phyloP scores from a whole-genome alignment of 257 asterid species.

The Thymus mandschuricus region DNA sequence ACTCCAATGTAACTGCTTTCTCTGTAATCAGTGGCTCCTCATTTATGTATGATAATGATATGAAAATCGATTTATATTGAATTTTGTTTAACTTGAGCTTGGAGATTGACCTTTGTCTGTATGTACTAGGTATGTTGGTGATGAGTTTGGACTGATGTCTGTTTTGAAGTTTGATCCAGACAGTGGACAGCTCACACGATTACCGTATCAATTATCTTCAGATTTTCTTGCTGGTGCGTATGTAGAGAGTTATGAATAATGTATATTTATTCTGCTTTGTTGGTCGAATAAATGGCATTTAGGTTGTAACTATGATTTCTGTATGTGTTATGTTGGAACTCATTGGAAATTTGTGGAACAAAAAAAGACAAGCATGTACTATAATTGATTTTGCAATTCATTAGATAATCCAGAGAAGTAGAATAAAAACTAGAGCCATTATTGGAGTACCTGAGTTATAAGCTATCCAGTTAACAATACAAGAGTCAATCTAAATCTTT shows the following conservation, averaged over 20 bases:
- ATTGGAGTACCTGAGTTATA: neutral
- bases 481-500: slow-evolving; percentile 15
- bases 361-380: neutral
- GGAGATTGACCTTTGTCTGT: slow-evolving; percentile 39
- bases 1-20: slow-evolving; percentile 84
- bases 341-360: neutral
- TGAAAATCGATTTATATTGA: slow-evolving; percentile 29
- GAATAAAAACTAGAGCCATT: slow-evolving; percentile 1
- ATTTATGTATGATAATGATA: slow-evolving; percentile 66
- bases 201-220: slow-evolving; percentile 69
- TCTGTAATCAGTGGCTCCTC: slow-evolving; percentile 80
- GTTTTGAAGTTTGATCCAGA: slow-evolving; percentile 65
- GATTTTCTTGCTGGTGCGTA: slow-evolving; percentile 67
- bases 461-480: slow-evolving; percentile 14
- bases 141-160: slow-evolving; percentile 76
- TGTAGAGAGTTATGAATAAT: neutral
- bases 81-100: neutral
- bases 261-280: slow-evolving; percentile 17
- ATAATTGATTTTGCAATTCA: neutral
- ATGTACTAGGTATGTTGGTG: slow-evolving; percentile 76
- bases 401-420: slow-evolving; percentile 13
- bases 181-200: slow-evolving; percentile 51
- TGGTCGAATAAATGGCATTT: slow-evolving; percentile 9
- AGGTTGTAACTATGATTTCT: slow-evolving; percentile 16
- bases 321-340: neutral